phyloP scores from a whole-genome alignment of 441 rosid genomes.

The Cnidoscolus chayamansa region DNA sequence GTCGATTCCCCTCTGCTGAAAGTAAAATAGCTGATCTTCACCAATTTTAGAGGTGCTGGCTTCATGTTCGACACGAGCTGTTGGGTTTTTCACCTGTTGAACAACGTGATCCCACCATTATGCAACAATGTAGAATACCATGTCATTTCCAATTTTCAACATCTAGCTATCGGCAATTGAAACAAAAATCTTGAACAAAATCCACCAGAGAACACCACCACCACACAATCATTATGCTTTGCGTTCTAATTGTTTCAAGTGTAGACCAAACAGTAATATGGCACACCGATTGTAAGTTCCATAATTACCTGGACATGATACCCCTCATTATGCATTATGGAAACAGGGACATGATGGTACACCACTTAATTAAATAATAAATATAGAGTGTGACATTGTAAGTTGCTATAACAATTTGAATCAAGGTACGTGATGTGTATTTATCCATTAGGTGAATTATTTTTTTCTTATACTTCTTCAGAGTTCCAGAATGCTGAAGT shows the following conservation, averaged over 20 bases:
- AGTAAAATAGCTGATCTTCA: slow-evolving; percentile 97
- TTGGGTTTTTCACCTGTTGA: slow-evolving; percentile 81
- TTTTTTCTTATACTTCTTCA: too few species aligned
- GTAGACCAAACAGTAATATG: not conserved
- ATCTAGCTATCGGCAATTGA: not conserved
- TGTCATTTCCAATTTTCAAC: not conserved
- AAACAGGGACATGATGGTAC: too few species aligned
- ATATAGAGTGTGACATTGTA: too few species aligned
- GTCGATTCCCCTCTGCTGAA: slow-evolving; percentile 91
- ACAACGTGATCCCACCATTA: slow-evolving; percentile 11
- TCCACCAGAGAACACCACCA: not conserved
- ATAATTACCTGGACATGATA: too few species aligned
- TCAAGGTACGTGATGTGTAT: too few species aligned
- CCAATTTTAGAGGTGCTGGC: slow-evolving; percentile 95
- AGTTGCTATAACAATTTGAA: too few species aligned
- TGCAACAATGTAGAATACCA: not conserved
- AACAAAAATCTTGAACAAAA: not conserved
- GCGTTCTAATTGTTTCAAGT: not conserved
- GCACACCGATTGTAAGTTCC: too few species aligned
- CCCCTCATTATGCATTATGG: too few species aligned
- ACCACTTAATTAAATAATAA: too few species aligned
- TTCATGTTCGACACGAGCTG: slow-evolving; percentile 85
- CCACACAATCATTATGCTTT: not conserved
- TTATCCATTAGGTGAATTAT: too few species aligned
- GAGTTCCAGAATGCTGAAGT: too few species aligned